phyloP scores from a whole-genome alignment of 148 eudicot genomes.

The Amaranthus hypochondriacus region DNA sequence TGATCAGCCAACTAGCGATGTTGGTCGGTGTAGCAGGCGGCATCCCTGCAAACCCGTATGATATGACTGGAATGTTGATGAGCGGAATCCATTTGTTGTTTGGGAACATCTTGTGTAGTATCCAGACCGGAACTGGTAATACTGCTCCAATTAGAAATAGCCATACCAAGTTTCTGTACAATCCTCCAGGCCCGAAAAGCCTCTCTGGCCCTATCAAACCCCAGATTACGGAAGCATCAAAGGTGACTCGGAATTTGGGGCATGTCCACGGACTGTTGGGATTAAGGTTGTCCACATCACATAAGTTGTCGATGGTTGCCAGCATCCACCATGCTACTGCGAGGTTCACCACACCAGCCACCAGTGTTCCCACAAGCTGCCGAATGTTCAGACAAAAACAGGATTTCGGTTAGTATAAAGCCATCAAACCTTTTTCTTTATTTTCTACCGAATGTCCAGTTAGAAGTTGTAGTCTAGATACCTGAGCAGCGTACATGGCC shows the following conservation, averaged over 20 bases:
- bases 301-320: conserved; percentile 67
- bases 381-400: background rate
- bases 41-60: conserved; percentile 97
- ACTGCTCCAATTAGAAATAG: conserved; percentile 84
- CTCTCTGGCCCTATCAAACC: conserved; percentile 91
- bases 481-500: conserved; percentile 90
- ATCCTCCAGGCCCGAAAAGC: conserved; percentile 78
- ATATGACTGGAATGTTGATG: conserved; percentile 87
- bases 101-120: conserved; percentile 79
- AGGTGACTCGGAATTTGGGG: conserved; percentile 91
- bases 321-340: conserved; percentile 99
- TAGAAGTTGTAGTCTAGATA: conserved; percentile 10
- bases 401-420: background rate
- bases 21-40: conserved; percentile 98
- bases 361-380: conserved; percentile 83
- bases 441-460: background rate
- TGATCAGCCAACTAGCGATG: conserved; percentile 83
- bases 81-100: conserved; percentile 91
- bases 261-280: conserved; percentile 99
- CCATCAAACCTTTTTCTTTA: background rate
- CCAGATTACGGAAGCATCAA: conserved; percentile 96
- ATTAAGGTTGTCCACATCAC: conserved; percentile 74
- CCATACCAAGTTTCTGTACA: conserved; percentile 94
- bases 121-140: conserved; percentile 85
- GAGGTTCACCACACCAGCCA: conserved; percentile 77